phyloP scores from a whole-genome alignment of 2,329 filamentous ascomycete genomes.

The Nannizziopsis barbatae region DNA sequence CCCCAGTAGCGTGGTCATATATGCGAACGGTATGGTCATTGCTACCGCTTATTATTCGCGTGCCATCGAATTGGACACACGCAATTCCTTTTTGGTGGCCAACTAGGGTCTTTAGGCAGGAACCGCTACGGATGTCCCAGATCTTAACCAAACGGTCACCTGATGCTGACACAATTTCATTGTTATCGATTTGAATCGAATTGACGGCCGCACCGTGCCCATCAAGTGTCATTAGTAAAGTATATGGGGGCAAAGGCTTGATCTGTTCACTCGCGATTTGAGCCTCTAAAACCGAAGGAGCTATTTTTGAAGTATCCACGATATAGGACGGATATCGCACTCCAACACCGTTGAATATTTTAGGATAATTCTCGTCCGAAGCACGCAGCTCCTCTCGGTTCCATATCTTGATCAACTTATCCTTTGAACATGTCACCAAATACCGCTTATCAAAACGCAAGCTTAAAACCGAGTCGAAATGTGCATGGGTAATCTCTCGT shows the following conservation, averaged over 20 bases:
- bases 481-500: constrained; percentile 63
- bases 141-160: constrained; percentile 89
- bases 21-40: constrained; percentile 95
- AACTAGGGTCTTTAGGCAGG: constrained; percentile 63
- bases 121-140: constrained; percentile 77
- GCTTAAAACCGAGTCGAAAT: constrained; percentile 84
- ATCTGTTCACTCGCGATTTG: constrained; percentile 33
- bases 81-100: constrained; percentile 94
- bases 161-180: constrained; percentile 86
- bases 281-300: constrained; percentile 35
- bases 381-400: constrained; percentile 58
- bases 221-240: constrained; percentile 64
- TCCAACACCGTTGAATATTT: constrained; percentile 32
- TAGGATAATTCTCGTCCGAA: constrained; percentile 36
- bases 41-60: constrained; percentile 87
- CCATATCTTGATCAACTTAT: constrained; percentile 94
- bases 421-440: constrained; percentile 92
- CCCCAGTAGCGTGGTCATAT: constrained; percentile 73
- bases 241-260: constrained; percentile 51
- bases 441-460: constrained; percentile 85
- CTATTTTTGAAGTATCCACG: constrained; percentile 37
- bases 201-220: constrained; percentile 91
- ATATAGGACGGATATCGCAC: constrained; percentile 45
- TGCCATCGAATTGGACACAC: constrained; percentile 91
- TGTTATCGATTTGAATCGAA: constrained; percentile 76